Conservation (phyloP, 768 basidiomycete species). For the Boletus huronensis region DNA sequence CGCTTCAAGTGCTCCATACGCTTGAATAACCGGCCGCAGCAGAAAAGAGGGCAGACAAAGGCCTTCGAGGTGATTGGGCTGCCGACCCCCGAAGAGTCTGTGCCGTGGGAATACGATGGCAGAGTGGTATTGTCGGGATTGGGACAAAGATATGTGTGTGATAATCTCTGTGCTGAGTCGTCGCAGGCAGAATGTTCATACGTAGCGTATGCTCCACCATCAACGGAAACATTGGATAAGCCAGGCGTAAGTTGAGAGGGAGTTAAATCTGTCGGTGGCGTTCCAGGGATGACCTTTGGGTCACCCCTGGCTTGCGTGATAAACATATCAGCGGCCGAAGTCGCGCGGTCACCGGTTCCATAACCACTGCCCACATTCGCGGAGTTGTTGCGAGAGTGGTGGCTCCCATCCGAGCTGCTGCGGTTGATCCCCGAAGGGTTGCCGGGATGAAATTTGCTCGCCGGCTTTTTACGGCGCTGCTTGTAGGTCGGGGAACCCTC, state of each 20-base stretch:
- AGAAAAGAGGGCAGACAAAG: slow-evolving; percentile 79
- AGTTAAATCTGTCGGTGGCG: slow-evolving; percentile 18
- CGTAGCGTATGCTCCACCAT: slow-evolving; percentile 17
- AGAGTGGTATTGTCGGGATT: slow-evolving; percentile 13
- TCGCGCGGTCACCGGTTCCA: slow-evolving; percentile 27
- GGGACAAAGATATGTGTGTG: slow-evolving; percentile 16
- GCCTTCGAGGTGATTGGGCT: slow-evolving; percentile 50
- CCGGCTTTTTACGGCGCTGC: slow-evolving; percentile 74
- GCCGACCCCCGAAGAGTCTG: slow-evolving; percentile 19
- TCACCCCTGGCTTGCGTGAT: slow-evolving; percentile 58
- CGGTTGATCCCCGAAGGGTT: slow-evolving; percentile 29
- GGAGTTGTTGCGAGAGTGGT: slow-evolving; percentile 13
- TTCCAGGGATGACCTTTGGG: slow-evolving; percentile 29
- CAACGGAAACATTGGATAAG: slow-evolving; percentile 20
- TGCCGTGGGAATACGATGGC: slow-evolving; percentile 20
- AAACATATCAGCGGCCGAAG: slow-evolving; percentile 69
- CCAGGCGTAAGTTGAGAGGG: slow-evolving; percentile 19
- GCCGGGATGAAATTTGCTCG: slow-evolving; percentile 34
- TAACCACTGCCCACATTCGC: slow-evolving; percentile 26
- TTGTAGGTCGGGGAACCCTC: slow-evolving; percentile 89
- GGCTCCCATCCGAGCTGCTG: slow-evolving; percentile 22
- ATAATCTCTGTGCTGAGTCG: slow-evolving; percentile 16
- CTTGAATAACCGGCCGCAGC: slow-evolving; percentile 85
- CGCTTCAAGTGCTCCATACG: slow-evolving; percentile 89
- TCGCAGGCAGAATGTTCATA: slow-evolving; percentile 21